Conservation (phyloP, 1,284 basidiomycete species). For the Neolentinus lepideus region DNA sequence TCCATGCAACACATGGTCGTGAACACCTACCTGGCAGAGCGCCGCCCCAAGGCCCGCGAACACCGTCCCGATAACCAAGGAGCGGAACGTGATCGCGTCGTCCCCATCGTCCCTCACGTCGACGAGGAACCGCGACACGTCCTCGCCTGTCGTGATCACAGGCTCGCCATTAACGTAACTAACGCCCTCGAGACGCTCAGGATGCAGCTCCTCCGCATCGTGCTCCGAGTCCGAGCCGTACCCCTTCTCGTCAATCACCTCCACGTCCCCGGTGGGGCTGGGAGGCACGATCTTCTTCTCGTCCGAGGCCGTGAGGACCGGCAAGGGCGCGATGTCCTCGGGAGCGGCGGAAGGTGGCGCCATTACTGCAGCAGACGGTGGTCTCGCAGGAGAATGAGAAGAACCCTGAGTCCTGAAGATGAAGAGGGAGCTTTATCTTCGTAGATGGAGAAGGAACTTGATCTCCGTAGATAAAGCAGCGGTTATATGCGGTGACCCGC, state of each 20-base stretch:
- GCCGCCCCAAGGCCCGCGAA: conserved; percentile 50
- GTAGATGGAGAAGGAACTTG: too few species aligned
- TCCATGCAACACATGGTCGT: too few species aligned
- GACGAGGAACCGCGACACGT: conserved; percentile 54
- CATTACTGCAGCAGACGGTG: background rate
- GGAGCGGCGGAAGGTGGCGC: background rate
- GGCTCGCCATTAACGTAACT: conserved; percentile 42
- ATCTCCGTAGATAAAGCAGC: too few species aligned
- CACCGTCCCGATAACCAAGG: conserved; percentile 46
- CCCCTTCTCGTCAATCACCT: background rate
- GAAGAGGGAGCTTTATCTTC: too few species aligned
- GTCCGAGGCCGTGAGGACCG: background rate
- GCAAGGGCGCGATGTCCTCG: background rate
- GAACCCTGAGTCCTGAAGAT: too few species aligned
- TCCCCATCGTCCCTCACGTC: conserved; percentile 59
- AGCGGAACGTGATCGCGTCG: conserved; percentile 49
- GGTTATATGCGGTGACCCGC: too few species aligned
- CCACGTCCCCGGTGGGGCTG: background rate
- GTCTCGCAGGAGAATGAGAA: background rate
- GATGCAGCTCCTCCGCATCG: background rate
- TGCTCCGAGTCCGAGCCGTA: background rate
- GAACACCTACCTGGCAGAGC: conserved; percentile 34
- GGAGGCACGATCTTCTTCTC: background rate
- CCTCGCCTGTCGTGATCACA: conserved; percentile 42
- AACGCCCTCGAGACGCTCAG: conserved; percentile 8